Percentiles rank a stretch among this genome's conserved stretches.
These are phyloP conservation scores for Rhodotorula paludigena DNA, from an alignment of 768 basidiomycete genomes.

Conservation along the genomic window DNA sequence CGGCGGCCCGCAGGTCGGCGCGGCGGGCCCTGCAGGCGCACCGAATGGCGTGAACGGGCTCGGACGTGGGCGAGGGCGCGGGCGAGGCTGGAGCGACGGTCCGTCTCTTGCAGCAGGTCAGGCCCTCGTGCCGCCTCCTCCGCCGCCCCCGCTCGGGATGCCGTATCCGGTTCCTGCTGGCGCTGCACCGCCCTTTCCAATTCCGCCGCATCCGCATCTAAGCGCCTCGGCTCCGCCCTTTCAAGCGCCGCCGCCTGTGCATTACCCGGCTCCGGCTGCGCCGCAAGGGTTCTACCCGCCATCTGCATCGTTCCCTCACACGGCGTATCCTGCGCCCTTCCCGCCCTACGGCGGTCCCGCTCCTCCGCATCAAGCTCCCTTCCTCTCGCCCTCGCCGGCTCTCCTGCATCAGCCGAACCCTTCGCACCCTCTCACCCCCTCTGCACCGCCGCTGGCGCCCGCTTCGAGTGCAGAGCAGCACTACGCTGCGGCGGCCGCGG, in stretches of 20 bases:
- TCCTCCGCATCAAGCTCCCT: too few relatives aligned
- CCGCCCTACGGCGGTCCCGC: too few relatives aligned
- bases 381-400: too few relatives aligned
- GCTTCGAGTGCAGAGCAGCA: too few relatives aligned
- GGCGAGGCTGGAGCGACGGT: background rate
- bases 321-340: background rate
- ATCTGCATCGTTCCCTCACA: background rate
- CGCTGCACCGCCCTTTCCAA: background rate
- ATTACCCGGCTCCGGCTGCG: too few relatives aligned
- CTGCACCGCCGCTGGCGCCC: too few relatives aligned
- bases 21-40: too few relatives aligned
- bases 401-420: too few relatives aligned
- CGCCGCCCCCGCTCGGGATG: slow-evolving; percentile 8
- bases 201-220: background rate
- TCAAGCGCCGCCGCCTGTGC: background rate
- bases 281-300: background rate
- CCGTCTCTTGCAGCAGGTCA: background rate
- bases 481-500: too few relatives aligned
- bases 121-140: background rate
- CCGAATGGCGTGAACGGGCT: background rate
- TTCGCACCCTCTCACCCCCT: too few relatives aligned
- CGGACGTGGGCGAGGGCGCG: background rate
- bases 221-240: too few relatives aligned
- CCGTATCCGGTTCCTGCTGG: background rate
- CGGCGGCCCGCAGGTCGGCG: background rate